Base-by-base conservation (phyloP, 176 grass and related monocot genomes). In the Paspalum vaginatum region DNA sequence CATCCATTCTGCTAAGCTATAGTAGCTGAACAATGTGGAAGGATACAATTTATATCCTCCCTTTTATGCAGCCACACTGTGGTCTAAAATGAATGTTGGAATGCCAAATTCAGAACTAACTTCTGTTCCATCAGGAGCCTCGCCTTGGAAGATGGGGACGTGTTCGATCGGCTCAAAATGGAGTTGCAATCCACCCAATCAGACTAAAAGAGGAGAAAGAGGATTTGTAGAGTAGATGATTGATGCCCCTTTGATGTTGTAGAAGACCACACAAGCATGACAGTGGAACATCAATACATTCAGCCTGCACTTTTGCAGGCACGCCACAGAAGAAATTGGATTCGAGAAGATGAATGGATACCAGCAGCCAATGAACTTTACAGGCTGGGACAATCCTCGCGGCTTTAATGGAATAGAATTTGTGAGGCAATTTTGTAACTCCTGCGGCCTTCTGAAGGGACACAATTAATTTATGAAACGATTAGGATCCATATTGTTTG, bases 111-210 rank as follows among this genome's bases (percentile, higher is more conserved):
- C 12, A 13, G 14, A 22, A 39, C 4, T 69, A 49, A 27, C 55
- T 44, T 72, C 75, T 89, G 1, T 70, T 74, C 79, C 24, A 52
- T 71, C 68, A 97, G 94, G 94, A 97, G 70, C 94, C 88, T 55
- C 88, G 94, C 18, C 79, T 97, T 61, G 94, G 94, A 50, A 91
- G 88, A 83, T 97, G 91, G 91, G 94, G 81, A 2, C 70, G 58
- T 46, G 58, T 91, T 71, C 77, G 20, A 48, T 83, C 74, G 13
- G 86, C 94, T 24, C 85, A 83, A 70, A 97, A 97, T 22, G 94
- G 91, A 51, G 94, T 93, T 47, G 83, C 81, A 26, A 91, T 97
- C 60, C 86, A 93, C 60, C 76, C 91, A 0, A 89, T 97, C 50
- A 81, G 47, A 60, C 79, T 97, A 54, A 65, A 97, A 69, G 86